Percentiles rank a stretch among this genome's conserved stretches.
Evolutionary conservation across 2,329 filamentous ascomycete species (phyloP).

Genomic region (Cadophora malorum): DNA sequence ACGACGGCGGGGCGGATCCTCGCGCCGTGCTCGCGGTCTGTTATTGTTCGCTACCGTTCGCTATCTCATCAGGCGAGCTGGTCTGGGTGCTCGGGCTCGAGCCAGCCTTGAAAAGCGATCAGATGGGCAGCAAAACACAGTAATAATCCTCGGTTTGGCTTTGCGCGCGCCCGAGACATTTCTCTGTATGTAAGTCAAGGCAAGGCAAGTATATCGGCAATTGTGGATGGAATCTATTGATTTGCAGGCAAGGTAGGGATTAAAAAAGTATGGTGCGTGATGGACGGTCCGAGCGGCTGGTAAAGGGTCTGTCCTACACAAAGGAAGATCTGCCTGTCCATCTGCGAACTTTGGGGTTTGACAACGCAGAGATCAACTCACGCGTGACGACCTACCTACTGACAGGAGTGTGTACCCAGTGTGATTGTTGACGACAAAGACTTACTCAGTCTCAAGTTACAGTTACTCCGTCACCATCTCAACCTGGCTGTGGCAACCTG

Average conservation of each 20-base stretch:
- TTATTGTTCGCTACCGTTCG: background rate
- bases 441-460: slow-evolving; percentile 8
- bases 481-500: background rate
- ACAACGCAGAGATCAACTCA: slow-evolving; percentile 18
- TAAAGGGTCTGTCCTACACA: background rate
- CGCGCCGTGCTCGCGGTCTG: slow-evolving; percentile 20
- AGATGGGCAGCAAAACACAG: slow-evolving; percentile 11
- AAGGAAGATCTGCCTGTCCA: background rate
- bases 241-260: background rate
- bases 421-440: background rate
- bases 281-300: slow-evolving; percentile 10
- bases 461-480: background rate
- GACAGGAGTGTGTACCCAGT: background rate
- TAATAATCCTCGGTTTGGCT: background rate
- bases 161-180: slow-evolving; percentile 3
- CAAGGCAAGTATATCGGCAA: background rate
- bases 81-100: background rate
- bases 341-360: background rate
- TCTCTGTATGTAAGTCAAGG: background rate
- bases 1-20: slow-evolving; percentile 16
- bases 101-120: background rate
- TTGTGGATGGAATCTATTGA: background rate
- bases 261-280: background rate
- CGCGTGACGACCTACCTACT: background rate
- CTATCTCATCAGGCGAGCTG: slow-evolving; percentile 8